phyloP scores from a whole-genome alignment of 345 rosid genomes.

The Acer saccharum region DNA sequence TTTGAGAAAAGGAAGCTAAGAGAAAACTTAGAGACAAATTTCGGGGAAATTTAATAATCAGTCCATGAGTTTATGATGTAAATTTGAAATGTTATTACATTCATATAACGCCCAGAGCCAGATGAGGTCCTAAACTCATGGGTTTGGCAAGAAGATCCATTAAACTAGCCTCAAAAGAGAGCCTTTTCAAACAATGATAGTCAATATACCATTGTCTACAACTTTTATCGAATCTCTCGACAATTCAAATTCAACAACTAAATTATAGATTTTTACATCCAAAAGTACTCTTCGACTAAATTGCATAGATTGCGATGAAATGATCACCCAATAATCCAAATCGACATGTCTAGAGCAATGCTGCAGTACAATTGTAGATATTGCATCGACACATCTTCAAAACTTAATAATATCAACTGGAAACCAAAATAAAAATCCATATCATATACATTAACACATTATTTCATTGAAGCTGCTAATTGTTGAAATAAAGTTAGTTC shows the following conservation, averaged over 20 bases:
- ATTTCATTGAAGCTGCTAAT: not conserved
- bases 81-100: not conserved
- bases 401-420: not conserved
- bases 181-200: not conserved
- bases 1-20: not conserved
- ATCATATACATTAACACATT: not conserved
- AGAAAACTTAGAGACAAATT: not conserved
- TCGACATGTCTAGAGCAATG: not conserved
- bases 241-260: not conserved
- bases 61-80: not conserved
- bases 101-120: not conserved
- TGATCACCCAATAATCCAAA: not conserved
- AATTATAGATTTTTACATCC: not conserved
- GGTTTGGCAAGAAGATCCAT: not conserved
- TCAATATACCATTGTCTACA: not conserved
- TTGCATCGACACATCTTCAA: not conserved
- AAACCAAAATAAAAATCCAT: not conserved
- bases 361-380: not conserved
- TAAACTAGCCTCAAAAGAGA: not conserved
- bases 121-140: not conserved
- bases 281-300: not conserved
- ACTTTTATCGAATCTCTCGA: not conserved
- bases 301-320: not conserved
- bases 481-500: not conserved
- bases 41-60: not conserved